Evolutionary conservation across 441 rosid species (phyloP).

Genomic region (Erodium moschatum): DNA sequence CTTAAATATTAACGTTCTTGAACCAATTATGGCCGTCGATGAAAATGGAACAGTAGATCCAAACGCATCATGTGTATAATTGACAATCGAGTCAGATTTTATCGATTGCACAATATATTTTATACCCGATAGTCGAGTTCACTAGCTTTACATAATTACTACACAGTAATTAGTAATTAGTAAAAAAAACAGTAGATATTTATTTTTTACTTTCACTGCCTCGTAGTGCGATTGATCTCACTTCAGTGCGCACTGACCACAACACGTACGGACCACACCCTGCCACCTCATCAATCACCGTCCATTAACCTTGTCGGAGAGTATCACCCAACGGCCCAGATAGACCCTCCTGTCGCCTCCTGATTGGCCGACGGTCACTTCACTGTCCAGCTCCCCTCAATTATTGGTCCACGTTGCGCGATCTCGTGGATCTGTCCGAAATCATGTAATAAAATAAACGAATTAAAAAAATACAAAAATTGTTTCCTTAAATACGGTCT

Average conservation of each 20-base stretch:
- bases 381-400: neutral
- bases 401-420: constrained; percentile 5
- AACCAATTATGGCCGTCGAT: no score
- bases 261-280: neutral
- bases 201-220: neutral
- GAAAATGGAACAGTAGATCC: no score
- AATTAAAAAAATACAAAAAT: neutral
- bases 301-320: neutral
- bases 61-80: no score
- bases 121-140: no score
- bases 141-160: neutral
- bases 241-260: neutral
- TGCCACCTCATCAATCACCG: constrained; percentile 1
- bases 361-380: neutral
- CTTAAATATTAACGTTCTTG: no score
- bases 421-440: neutral
- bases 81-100: no score
- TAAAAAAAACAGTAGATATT: neutral
- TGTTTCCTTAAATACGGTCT: neutral
- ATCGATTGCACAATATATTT: no score
- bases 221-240: neutral
- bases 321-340: neutral
- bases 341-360: neutral
- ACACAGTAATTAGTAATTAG: neutral
- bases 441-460: neutral